Base-by-base conservation (phyloP, 2,329 filamentous ascomycete genomes). In the Calonectria hawksworthii region DNA sequence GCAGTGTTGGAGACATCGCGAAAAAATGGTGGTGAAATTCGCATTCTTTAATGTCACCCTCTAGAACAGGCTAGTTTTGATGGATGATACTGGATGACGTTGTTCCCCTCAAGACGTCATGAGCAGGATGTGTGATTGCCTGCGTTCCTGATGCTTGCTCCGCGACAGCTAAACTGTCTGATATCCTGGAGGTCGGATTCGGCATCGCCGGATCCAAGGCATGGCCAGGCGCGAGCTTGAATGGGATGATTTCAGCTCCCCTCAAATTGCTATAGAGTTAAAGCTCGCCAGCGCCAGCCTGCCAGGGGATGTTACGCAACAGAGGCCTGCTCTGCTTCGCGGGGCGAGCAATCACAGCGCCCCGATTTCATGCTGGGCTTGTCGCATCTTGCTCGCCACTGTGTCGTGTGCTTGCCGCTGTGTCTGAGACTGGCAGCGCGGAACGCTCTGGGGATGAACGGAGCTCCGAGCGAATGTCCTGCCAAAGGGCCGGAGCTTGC, bases 401-500 rank as follows among this genome's bases (percentile, higher is more conserved):
- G 34, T 63, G 56, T 63, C 56, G 56, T 63, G 56, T 63, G 56
- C 14, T 28, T 41, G 56, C 56, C 23, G 56, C 36, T 3, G 36
- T 63, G 56, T 63, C 56, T 63, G 38, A 63, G 56, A 63, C 56
- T 63, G 23, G 32, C 56, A 63, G 36, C 16, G 21, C 34, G 36
- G 56, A 41, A 68, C 23, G 11, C 23, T 52, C 44, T 54, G 66
- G 52, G 52, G 51, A 52, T 36, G 34, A 56, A 69, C 67, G 67
- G 67, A 69, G 52, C 52, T 61, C 52, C 38, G 67, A 69, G 67
- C 52, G 7, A 34, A 23, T 36, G 23, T 23, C 30, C 34, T 52
- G 65, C 47, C 65, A 41, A 54, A 68, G 38, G 36, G 38, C 66
- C 51, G 36, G 66, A 68, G 51, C 66, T 68, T 63, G 56, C 34